These are phyloP conservation scores for Ophiosphaerella korrae DNA, from an alignment of 2,329 filamentous ascomycete genomes.

Conservation along the genomic window DNA sequence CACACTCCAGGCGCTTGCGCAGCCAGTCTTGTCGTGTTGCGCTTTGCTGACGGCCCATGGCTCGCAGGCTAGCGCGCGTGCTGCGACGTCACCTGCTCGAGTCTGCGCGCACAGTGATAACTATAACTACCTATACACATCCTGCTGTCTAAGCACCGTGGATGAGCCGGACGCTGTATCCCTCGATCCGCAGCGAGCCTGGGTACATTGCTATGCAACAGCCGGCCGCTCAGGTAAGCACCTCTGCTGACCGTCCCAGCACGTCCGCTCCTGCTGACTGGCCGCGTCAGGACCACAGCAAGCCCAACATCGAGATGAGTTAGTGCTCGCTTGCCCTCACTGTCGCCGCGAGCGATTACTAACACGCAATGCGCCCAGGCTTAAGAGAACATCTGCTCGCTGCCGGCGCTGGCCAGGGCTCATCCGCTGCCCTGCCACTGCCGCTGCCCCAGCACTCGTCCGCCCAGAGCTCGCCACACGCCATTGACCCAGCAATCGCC, in stretches of 20 bases:
- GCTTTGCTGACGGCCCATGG: conserved; percentile 13
- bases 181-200: conserved; percentile 39
- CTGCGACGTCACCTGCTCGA: conserved; percentile 8
- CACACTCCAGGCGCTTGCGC: conserved; percentile 8
- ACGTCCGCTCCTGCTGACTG: conserved; percentile 32
- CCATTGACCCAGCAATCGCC: conserved; percentile 65
- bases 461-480: conserved; percentile 55
- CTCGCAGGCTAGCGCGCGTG: conserved; percentile 6
- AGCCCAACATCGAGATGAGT: conserved; percentile 52
- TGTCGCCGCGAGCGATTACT: conserved; percentile 33
- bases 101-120: not conserved
- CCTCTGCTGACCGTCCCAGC: conserved; percentile 32
- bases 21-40: not conserved
- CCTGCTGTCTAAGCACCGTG: conserved; percentile 5
- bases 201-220: conserved; percentile 43
- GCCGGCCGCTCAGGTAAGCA: conserved; percentile 60
- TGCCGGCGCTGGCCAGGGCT: conserved; percentile 51
- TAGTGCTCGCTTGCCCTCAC: conserved; percentile 29
- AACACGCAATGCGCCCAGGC: conserved; percentile 51
- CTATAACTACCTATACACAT: no score
- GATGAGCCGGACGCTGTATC: conserved; percentile 39
- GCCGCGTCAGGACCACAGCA: conserved; percentile 36
- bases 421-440: conserved; percentile 27
- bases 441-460: conserved; percentile 40
- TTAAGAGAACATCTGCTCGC: conserved; percentile 68